Conservation (phyloP, 192 early-diverging fungal species). For the Linnemannia schmuckeri region DNA sequence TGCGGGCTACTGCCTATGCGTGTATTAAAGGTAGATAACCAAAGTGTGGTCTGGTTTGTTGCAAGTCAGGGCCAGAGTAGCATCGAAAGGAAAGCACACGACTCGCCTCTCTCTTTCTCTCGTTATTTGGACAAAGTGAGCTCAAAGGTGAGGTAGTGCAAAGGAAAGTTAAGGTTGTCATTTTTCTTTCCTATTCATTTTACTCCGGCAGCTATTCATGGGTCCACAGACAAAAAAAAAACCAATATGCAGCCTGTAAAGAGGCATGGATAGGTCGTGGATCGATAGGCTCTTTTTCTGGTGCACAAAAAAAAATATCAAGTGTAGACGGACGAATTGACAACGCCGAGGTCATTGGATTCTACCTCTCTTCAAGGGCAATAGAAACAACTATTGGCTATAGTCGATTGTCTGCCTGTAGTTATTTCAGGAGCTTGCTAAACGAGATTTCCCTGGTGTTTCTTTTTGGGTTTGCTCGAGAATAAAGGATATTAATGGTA, state of each 20-base stretch:
- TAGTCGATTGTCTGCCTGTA: neutral
- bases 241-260: neutral
- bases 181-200: neutral
- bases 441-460: neutral
- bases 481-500: neutral
- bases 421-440: neutral
- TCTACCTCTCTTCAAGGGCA: neutral
- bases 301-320: neutral
- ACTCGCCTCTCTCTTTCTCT: neutral
- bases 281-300: conserved; percentile 1
- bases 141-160: neutral
- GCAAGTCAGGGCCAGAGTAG: neutral
- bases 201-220: neutral
- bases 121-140: neutral
- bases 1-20: neutral
- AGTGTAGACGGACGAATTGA: neutral
- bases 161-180: neutral
- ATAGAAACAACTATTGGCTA: neutral
- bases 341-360: neutral
- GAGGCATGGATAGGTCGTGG: neutral
- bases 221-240: neutral
- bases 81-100: neutral
- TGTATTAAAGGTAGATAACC: neutral
- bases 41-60: neutral
- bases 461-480: neutral